Base-by-base conservation (phyloP, 176 grass and related monocot species). In the Aegilops bicornis region DNA sequence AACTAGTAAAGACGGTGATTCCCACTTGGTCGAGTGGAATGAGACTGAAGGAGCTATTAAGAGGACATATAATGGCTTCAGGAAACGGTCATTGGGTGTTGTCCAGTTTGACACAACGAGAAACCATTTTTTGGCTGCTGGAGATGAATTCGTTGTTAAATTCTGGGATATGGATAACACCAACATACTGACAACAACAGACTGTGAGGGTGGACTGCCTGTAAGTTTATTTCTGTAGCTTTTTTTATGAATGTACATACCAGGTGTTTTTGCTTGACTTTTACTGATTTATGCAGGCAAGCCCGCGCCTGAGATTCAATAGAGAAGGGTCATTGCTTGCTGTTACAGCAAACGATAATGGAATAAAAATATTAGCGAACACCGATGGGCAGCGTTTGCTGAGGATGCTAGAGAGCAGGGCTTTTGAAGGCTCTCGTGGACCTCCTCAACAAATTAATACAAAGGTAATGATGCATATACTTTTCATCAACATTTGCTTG, bases 141-240 rank as follows among this genome's bases (percentile, higher is more conserved):
- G 97, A 83, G 97, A 99, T 88, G 97, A 99, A 83, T 97, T 91
- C 67, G 81, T 94, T 78, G 85, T 99, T 85, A 99, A 99, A 90
- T 99, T 97, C 68, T 99, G 97, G 97, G 97, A 99, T 94, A 97
- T 99, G 92, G 97, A 99, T 88, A 94, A 71, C 78, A 93, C 73
- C 36, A 93, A 83, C 87, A 97, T 96, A 88, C 85, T 99, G 62
- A 97, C 85, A 23, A 99, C 92, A 73, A 86, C 81, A 45, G 97
- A 97, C 52, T 93, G 92, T 40, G 97, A 97, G 16, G 89, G 97
- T 85, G 97, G 94, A 88, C 85, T 99, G 52, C 97, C 94, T 37
- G 97, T 99, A 67, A 91, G 93, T 90, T 87, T 42, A 69, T n/a
- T 31, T 33, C 31, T 25, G 89, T 82, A 66, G 30, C 67, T 69